phyloP scores from a whole-genome alignment of 768 basidiomycete species.

The Dentipellis fragilis region DNA sequence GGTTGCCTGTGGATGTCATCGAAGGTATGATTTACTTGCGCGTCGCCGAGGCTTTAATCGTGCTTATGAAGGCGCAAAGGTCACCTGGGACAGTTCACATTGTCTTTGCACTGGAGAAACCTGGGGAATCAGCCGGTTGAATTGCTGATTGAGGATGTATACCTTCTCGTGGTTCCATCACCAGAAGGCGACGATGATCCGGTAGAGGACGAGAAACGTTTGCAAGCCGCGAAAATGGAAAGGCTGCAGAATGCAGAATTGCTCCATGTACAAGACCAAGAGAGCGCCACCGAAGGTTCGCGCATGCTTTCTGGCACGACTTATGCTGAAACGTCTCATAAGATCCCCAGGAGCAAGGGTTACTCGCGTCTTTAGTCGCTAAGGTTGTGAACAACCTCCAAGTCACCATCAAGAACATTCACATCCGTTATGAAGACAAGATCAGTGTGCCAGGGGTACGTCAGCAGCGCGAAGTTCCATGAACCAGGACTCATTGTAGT shows the following conservation, averaged over 20 bases:
- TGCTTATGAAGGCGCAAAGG: conserved; percentile 32
- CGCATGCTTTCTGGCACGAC: neutral
- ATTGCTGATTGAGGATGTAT: conserved; percentile 87
- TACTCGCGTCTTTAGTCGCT: conserved; percentile 71
- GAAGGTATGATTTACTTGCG: conserved; percentile 48
- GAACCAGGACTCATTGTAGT: neutral
- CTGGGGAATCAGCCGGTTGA: conserved; percentile 86
- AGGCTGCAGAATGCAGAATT: conserved; percentile 83
- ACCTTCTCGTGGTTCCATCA: conserved; percentile 83
- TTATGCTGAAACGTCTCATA: neutral
- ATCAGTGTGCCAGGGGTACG: conserved; percentile 86
- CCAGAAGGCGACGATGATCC: conserved; percentile 58
- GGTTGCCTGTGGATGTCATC: conserved; percentile 88
- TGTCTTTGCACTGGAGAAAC: conserved; percentile 86
- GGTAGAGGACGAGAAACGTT: conserved; percentile 75
- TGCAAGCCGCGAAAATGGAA: conserved; percentile 81
- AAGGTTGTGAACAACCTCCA: conserved; percentile 96
- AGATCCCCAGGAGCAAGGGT: conserved; percentile 54
- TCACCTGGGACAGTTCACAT: conserved; percentile 75
- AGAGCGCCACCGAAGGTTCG: conserved; percentile 40
- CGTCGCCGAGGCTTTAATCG: neutral
- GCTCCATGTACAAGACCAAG: conserved; percentile 54
- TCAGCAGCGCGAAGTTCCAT: conserved; percentile 5
- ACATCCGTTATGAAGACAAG: conserved; percentile 93
- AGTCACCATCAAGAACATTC: conserved; percentile 91